Evolutionary conservation across 169 alveolate species (phyloP), one percentile per base, ranked within the genome.

Genomic region (Cryptosporidium xiaoi): DNA sequence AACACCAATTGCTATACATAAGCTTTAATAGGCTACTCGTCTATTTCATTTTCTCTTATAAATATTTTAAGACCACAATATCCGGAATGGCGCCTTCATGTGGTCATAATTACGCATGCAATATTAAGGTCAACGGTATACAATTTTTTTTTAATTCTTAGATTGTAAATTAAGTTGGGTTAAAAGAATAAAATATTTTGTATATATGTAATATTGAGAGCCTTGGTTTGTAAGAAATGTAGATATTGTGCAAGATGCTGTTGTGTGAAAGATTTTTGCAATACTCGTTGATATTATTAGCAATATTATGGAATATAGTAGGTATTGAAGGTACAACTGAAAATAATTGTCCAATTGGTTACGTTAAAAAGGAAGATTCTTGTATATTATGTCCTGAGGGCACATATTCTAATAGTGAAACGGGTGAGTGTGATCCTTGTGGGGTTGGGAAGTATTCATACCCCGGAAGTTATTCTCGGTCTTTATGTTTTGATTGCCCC

Each of bases 41-140:
- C 10, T 40, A 40, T 40, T 40, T 40, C 10, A 40, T 40, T 40
- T 40, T 40, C 10, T 8, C 4, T 40, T 40, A 40, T 40, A 40
- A 6, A 40, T 40, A 40, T 40, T 1, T 40, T 40, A 40, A 40
- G 48, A 40, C 48, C 48, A 40, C 48, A 40, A 40, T 6, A 40
- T 40, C 48, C 48, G 40, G 16, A 27, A 29, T 69, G 83, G 83
- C 83, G 83, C 83, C 66, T 51, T 69, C 83, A 69, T 69, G 83
- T 69, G 83, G 83, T 56, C 83, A 69, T 31, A 7, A 51, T 51
- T 51, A 27, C 66, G 83, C 83, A 69, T 69, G 83, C 33, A 53
- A 55, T 31, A 16, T 51, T n/a, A 13, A 69, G 40, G 83, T 69
- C 83, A 69, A 69, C 65, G 66, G 66, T 69, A 69, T 69, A 69